Conservation (phyloP, 495 filamentous ascomycete genomes). For the Lentithecium fluviatile region DNA sequence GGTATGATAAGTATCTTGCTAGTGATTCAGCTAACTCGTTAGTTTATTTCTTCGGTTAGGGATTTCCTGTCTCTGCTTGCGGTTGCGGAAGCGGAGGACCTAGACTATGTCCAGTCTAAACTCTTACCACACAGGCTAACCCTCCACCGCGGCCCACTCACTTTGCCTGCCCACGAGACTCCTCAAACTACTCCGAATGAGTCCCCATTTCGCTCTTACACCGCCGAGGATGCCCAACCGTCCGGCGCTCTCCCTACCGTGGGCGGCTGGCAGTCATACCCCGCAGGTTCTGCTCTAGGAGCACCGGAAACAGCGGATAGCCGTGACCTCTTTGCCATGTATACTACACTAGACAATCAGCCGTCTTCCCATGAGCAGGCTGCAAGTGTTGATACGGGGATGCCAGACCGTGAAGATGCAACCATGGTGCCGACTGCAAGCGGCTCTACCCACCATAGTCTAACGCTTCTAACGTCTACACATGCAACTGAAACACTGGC, state of each 20-base stretch:
- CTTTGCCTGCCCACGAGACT: slow-evolving; percentile 3
- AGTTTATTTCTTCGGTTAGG: slow-evolving; percentile 15
- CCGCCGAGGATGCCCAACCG: slow-evolving; percentile 5
- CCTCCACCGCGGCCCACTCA: background rate
- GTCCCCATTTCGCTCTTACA: background rate
- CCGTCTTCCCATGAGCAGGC: slow-evolving; percentile 8
- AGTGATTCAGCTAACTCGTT: slow-evolving; percentile 11
- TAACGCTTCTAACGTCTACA: slow-evolving; percentile 10
- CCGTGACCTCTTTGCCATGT: slow-evolving; percentile 8
- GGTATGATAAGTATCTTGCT: slow-evolving; percentile 13
- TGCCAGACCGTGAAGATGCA: slow-evolving; percentile 11
- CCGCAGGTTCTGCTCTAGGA: background rate
- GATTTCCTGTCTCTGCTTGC: slow-evolving; percentile 18
- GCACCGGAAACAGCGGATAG: slow-evolving; percentile 10
- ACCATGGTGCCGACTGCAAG: slow-evolving; percentile 5
- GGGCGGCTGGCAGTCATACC: slow-evolving; percentile 6
- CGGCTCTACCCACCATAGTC: background rate
- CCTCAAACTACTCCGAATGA: slow-evolving; percentile 3
- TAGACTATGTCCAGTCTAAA: slow-evolving; percentile 12
- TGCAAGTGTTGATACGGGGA: slow-evolving; percentile 9
- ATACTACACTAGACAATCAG: slow-evolving; percentile 14
- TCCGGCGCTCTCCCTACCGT: slow-evolving; percentile 1
- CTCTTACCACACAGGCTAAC: slow-evolving; percentile 12
- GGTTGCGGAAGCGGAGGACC: slow-evolving; percentile 13
- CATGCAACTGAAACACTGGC: background rate